Conservation (phyloP, 805 yeast genomes). For the Wickerhamomyces sydowiorum region DNA sequence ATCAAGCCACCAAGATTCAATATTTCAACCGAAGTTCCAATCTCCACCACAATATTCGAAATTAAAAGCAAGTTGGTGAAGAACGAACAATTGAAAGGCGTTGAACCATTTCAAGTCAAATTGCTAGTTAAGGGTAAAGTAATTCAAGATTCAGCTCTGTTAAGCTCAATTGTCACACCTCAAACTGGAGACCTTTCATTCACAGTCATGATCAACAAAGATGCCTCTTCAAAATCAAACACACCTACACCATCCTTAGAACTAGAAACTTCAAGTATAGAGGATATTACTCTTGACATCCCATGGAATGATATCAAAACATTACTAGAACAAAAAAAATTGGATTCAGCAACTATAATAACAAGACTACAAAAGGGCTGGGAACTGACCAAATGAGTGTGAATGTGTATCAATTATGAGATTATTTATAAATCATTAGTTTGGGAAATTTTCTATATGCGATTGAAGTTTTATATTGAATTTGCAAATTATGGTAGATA, state of each 20-base stretch:
- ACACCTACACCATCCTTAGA: slow-evolving; percentile 1
- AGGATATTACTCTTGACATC: slow-evolving; percentile 8
- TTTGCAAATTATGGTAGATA: neutral
- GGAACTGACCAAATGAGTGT: slow-evolving; percentile 25
- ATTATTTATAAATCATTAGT: too few relatives aligned
- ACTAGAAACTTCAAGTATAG: neutral
- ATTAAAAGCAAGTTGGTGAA: slow-evolving; percentile 25
- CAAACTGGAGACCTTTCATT: slow-evolving; percentile 28
- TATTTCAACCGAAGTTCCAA: slow-evolving; percentile 19
- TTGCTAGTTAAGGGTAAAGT: slow-evolving; percentile 59
- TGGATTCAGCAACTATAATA: slow-evolving; percentile 24
- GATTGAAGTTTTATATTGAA: too few relatives aligned
- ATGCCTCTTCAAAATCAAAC: neutral
- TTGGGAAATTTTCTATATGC: too few relatives aligned
- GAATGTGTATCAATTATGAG: neutral
- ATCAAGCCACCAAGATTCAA: slow-evolving; percentile 69
- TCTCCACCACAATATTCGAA: slow-evolving; percentile 26
- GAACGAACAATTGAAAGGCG: slow-evolving; percentile 25
- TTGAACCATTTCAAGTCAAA: slow-evolving; percentile 37
- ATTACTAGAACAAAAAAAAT: slow-evolving; percentile 29
- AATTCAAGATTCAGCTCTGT: slow-evolving; percentile 41
- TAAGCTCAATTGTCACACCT: slow-evolving; percentile 26
- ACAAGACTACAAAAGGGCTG: slow-evolving; percentile 35
- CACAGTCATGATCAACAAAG: slow-evolving; percentile 37
- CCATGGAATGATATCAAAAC: slow-evolving; percentile 42